Base-by-base conservation (phyloP, 2,329 filamentous ascomycete genomes). In the Ceratocystis diversiconidia region DNA sequence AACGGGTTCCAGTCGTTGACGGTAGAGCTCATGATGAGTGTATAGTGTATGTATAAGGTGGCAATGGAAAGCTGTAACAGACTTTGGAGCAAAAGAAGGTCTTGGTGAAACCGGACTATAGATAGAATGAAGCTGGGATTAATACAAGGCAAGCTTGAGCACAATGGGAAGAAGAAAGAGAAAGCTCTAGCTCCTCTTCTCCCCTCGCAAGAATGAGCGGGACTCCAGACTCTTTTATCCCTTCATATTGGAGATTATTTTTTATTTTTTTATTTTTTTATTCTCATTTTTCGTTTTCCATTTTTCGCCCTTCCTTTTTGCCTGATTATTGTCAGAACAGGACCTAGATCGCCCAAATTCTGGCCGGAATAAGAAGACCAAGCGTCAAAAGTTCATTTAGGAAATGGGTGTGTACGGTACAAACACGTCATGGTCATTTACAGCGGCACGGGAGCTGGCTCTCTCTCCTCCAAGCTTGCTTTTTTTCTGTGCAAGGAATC, bases 1-100 rank as follows among this genome's bases (percentile, higher is more conserved):
- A 94, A 94, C 32, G 89, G 89, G 74, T 94, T 94, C 86, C 89
- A 68, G 32, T 65, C 64, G 32, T 46, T 61, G 59, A 55, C 3
- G 48, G 61, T 62, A 46, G 62, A 62, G 44, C 62, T 62, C 32
- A 57, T 62, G 62, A 19, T 52, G 36, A 41, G 22, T 28, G 25
- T 52, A 15, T 8, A 28, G 22, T 52, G 22, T 5, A 5, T 28
- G 22, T 52, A 10, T 25, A 1, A 52, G 7, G 10, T 28, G 36
- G 36, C 36, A 10, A 41, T 41, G 12, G 3, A 15, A 41, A 41
- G 36, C 3, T 15, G 36, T 7, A 19, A 25, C 48, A 12, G 19
- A 6, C 36, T 41, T 15, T 41, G 36, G 10, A 41, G 36, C 36
- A 41, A 41, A 41, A 41, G 36, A 41, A 15, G 36, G 10, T 12